phyloP scores from a whole-genome alignment of 2,329 filamentous ascomycete genomes.

The Bipolaris sorokiniana region DNA sequence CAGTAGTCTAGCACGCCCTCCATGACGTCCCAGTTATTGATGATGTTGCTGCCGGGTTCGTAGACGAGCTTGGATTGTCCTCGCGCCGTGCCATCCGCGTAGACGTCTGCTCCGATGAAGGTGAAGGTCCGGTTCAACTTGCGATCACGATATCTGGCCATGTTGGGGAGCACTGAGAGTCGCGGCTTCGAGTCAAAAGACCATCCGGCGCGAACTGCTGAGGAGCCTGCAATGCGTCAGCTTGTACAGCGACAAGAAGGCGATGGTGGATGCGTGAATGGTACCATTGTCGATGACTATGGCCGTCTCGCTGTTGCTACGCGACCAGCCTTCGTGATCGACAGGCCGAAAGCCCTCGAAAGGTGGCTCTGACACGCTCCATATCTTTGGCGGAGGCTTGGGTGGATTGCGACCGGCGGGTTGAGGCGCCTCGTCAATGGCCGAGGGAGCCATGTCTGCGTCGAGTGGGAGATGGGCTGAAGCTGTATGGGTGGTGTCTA shows the following conservation, averaged over 20 bases:
- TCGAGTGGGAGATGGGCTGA: slow-evolving; percentile 12
- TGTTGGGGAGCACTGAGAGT: slow-evolving; percentile 82
- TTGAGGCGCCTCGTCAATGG: slow-evolving; percentile 48
- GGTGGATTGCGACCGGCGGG: slow-evolving; percentile 56
- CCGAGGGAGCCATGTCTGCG: slow-evolving; percentile 45
- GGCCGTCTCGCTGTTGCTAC: slow-evolving; percentile 68
- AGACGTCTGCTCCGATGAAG: slow-evolving; percentile 91
- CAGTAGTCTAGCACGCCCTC: slow-evolving; percentile 93
- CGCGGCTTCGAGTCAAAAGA: slow-evolving; percentile 87
- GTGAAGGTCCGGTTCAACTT: slow-evolving; percentile 91
- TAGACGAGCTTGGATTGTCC: slow-evolving; percentile 91
- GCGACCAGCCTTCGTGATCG: slow-evolving; percentile 72
- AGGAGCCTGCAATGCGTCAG: slow-evolving; percentile 69
- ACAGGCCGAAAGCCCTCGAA: slow-evolving; percentile 65
- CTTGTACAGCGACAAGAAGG: slow-evolving; percentile 5
- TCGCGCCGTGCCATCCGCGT: slow-evolving; percentile 88
- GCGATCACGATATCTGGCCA: slow-evolving; percentile 93
- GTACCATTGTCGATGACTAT: slow-evolving; percentile 98
- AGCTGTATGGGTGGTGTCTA: slow-evolving; percentile 22
- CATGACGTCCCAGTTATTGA: slow-evolving; percentile 98
- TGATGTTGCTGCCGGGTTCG: slow-evolving; percentile 85
- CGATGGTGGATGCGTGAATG: neutral
- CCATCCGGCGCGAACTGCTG: slow-evolving; percentile 89
- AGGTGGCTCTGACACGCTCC: slow-evolving; percentile 63
- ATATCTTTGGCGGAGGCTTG: slow-evolving; percentile 61